A percentile compares a stretch with the other conserved stretches of the same genome.
These are phyloP conservation scores for Lachancea fermentati DNA, from an alignment of 805 yeast species.

Conservation along the genomic window DNA sequence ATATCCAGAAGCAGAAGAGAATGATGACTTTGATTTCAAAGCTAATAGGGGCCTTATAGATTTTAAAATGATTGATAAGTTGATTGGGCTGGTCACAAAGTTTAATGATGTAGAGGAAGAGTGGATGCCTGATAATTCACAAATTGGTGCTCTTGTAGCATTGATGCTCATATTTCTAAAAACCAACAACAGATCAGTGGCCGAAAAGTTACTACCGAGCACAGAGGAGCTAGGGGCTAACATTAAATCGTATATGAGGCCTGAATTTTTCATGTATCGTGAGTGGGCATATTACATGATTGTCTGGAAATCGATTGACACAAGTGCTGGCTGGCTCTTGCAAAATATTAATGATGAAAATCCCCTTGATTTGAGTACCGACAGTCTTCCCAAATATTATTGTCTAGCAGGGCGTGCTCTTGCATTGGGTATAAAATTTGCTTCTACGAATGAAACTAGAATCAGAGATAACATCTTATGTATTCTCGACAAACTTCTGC, in stretches of 20 bases:
- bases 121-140: conserved; percentile 35
- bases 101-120: conserved; percentile 22
- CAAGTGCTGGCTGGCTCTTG: conserved; percentile 30
- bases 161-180: conserved; percentile 67
- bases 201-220: conserved; percentile 53
- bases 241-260: conserved; percentile 51
- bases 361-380: conserved; percentile 42
- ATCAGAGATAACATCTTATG: conserved; percentile 44
- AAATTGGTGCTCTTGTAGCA: conserved; percentile 69
- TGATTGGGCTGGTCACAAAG: conserved; percentile 17
- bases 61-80: conserved; percentile 4
- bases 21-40: conserved; percentile 3
- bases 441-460: conserved; percentile 54
- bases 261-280: conserved; percentile 66
- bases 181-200: conserved; percentile 55
- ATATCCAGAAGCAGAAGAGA: conserved; percentile 42
- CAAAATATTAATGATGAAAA: conserved; percentile 9
- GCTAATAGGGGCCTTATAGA: conserved; percentile 9
- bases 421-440: conserved; percentile 69
- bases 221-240: conserved; percentile 9
- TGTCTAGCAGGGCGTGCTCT: conserved; percentile 70
- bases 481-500: conserved; percentile 27
- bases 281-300: conserved; percentile 60
- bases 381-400: conserved; percentile 55
- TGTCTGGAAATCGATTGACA: conserved; percentile 62